Evolutionary conservation across 305 asterid genomes (phyloP), one percentile per base, ranked within the genome.

Genomic region (Fraxinus sp.): DNA sequence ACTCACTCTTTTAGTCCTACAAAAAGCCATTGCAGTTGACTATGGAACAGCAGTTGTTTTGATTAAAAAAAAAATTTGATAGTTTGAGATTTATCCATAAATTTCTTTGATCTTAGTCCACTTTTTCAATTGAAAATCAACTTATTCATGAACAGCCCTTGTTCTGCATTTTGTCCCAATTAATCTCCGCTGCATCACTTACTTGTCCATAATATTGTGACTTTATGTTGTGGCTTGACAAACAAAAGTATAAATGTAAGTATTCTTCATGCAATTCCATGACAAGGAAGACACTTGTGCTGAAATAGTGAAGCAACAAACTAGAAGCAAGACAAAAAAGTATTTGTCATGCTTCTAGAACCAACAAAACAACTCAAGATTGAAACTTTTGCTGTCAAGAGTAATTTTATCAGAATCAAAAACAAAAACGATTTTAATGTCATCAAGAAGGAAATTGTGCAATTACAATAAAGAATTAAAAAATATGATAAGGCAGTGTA

Each of bases 251-350:
- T 78, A 59, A 46, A 55, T 77, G 73, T 57, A 70, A 55, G 32
- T 75, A 39, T 13, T 72, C 62, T 5, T 37, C 11, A 39, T 49
- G 35, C 74, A 71, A 30, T 71, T 81, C 77, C 33, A 77, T 78
- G 57, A 35, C 46, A 35, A 82, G 82, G 77, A 20, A 37, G 33
- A 36, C 36, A 80, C 46, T 39, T 71, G 7, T 68, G 37, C 75
- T 22, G n/a, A 57, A 70, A 80, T 35, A 33, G 78, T 33, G 79
- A 30, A 75, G 72, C 78, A 71, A 81, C 78, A 79, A 79, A 78
- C 78, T 64, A 57, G 52, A 83, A 80, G 30, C 74, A 62, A n/a
- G 75, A 32, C 16, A 28, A 26, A 80, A 49, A 49, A 0, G 22
- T 14, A 49, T 49, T 14, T 49, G 22, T 49, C 62, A 49, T 49